Percentiles rank a stretch among this genome's conserved stretches.
Conservation (phyloP, 2,329 filamentous ascomycete genomes). For the Fusarium devonianum region DNA sequence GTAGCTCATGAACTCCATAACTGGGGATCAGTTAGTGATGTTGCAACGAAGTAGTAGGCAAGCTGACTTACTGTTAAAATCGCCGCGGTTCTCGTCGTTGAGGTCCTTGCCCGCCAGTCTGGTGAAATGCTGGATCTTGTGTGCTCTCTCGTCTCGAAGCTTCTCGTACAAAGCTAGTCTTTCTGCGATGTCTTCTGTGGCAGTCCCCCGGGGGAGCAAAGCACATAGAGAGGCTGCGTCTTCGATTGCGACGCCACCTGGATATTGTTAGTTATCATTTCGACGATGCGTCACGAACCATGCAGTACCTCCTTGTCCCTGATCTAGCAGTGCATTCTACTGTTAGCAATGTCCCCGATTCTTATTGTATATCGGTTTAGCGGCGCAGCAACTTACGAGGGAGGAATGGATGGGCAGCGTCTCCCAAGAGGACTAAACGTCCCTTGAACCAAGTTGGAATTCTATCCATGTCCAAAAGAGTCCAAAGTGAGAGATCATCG, state of each 20-base stretch:
- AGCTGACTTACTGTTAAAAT: constrained; percentile 50
- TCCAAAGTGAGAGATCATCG: constrained; percentile 62
- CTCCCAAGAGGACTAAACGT: constrained; percentile 66
- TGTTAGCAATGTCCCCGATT: background rate
- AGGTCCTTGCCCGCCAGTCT: constrained; percentile 59
- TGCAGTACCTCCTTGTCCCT: constrained; percentile 43
- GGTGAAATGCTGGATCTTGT: constrained; percentile 64
- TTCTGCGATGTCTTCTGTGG: constrained; percentile 56
- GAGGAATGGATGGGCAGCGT: constrained; percentile 73
- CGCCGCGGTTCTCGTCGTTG: constrained; percentile 44
- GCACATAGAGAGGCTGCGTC: constrained; percentile 67
- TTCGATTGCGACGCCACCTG: constrained; percentile 69
- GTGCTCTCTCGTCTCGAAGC: constrained; percentile 64
- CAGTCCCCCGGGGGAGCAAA: constrained; percentile 58
- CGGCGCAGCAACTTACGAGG: constrained; percentile 46
- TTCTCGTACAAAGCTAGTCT: constrained; percentile 66
- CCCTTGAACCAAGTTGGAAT: constrained; percentile 63
- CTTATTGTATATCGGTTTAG: background rate
- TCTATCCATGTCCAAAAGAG: constrained; percentile 67
- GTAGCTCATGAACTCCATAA: constrained; percentile 24
- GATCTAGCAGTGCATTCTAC: constrained; percentile 4
- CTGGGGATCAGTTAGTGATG: constrained; percentile 1
- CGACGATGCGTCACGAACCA: no score
- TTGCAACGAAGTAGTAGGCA: background rate
- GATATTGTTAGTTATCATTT: background rate